These are phyloP conservation scores for Phyllosticta ampelicida DNA, from an alignment of 2,329 filamentous ascomycete species.

Conservation along the genomic window DNA sequence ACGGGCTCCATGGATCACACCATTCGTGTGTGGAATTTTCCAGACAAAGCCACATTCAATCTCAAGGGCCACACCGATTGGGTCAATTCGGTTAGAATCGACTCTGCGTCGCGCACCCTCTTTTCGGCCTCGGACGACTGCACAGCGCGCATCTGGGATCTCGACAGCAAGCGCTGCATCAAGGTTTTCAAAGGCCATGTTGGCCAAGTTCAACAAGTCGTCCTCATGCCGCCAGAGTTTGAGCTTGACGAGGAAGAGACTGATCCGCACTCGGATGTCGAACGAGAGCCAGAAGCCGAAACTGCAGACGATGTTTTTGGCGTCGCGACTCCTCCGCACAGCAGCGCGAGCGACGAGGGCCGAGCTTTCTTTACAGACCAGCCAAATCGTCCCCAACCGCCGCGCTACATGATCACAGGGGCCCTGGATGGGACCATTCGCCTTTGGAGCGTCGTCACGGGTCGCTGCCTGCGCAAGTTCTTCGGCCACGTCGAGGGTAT, in stretches of 20 bases:
- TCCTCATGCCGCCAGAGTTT: slow-evolving; percentile 75
- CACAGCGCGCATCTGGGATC: slow-evolving; percentile 83
- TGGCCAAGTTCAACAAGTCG: slow-evolving; percentile 86
- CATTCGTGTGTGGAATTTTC: slow-evolving; percentile 87
- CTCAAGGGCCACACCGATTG: slow-evolving; percentile 83
- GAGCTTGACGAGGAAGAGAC: slow-evolving; percentile 66
- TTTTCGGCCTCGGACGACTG: slow-evolving; percentile 92
- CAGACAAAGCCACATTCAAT: slow-evolving; percentile 67
- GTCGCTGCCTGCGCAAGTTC: slow-evolving; percentile 78
- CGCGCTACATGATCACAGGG: slow-evolving; percentile 85
- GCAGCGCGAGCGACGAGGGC: slow-evolving; percentile 7
- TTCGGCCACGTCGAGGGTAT: slow-evolving; percentile 96
- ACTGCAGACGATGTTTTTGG: neutral
- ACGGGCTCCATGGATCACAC: slow-evolving; percentile 84
- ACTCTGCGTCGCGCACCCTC: slow-evolving; percentile 69
- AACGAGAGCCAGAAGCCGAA: slow-evolving; percentile 27
- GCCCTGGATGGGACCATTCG: slow-evolving; percentile 86
- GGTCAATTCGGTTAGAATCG: slow-evolving; percentile 92
- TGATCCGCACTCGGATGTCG: slow-evolving; percentile 45
- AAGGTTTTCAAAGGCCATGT: slow-evolving; percentile 76
- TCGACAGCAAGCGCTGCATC: slow-evolving; percentile 73
- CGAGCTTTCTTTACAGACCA: slow-evolving; percentile 43
- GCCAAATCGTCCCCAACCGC: slow-evolving; percentile 58
- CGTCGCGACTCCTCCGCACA: slow-evolving; percentile 10
- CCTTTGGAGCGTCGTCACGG: slow-evolving; percentile 79